These are phyloP conservation scores for Schizosaccharomyces octosporus DNA, from an alignment of 805 yeast genomes.

Conservation along the genomic window DNA sequence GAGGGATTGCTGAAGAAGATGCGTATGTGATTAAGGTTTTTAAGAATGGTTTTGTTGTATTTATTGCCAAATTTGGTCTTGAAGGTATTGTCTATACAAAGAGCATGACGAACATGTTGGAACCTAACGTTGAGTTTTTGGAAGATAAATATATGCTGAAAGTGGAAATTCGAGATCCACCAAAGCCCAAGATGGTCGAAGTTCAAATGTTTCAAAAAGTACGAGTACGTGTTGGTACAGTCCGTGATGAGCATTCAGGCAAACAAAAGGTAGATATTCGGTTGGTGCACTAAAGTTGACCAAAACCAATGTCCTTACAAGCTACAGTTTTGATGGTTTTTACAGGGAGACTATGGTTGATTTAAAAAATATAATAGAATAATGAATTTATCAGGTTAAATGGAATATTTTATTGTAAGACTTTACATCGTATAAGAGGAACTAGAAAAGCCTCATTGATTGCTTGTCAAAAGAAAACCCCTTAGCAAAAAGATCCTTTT, in stretches of 20 bases:
- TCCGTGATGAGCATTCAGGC: conserved; percentile 67
- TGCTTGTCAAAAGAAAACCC: too few relatives aligned
- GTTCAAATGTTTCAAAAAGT: conserved; percentile 55
- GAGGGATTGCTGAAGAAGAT: conserved; percentile 52
- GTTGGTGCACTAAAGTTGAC: conserved; percentile 15
- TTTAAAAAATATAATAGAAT: too few relatives aligned
- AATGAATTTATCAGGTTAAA: too few relatives aligned
- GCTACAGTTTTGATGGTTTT: too few relatives aligned
- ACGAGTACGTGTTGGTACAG: conserved; percentile 55
- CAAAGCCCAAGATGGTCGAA: conserved; percentile 24
- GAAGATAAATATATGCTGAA: conserved; percentile 20
- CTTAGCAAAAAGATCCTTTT: too few relatives aligned
- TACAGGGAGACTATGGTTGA: too few relatives aligned
- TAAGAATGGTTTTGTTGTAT: conserved; percentile 78
- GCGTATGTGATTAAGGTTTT: conserved; percentile 84
- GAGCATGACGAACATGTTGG: not conserved
- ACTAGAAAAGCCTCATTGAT: too few relatives aligned
- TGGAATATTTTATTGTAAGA: too few relatives aligned
- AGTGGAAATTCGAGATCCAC: conserved; percentile 22
- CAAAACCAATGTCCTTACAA: too few relatives aligned
- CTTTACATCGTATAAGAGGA: too few relatives aligned
- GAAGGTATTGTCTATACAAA: conserved; percentile 45
- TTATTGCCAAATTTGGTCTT: conserved; percentile 88
- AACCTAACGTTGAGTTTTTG: not conserved
- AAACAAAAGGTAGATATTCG: conserved; percentile 71